A percentile compares a stretch with the other conserved stretches of the same genome.
Conservation (phyloP, 768 basidiomycete species). For the Albatrellus ellisii region DNA sequence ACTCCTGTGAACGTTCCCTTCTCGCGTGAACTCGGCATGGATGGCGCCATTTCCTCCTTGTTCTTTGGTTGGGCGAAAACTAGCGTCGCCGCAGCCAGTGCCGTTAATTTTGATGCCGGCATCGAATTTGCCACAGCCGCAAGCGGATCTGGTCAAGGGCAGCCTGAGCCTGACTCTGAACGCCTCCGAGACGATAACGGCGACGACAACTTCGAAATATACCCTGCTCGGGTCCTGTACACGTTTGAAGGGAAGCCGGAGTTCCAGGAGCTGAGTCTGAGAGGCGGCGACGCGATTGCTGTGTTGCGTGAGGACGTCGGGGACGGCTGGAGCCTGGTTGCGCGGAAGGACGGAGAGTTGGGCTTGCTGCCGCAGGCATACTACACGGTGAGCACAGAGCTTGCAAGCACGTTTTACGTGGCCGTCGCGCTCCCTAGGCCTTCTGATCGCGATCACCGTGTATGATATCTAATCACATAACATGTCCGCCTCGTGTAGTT, state of each 20-base stretch:
- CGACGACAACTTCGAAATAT: slow-evolving; percentile 24
- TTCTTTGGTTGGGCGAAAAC: no score
- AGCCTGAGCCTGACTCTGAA: slow-evolving; percentile 24
- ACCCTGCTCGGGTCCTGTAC: slow-evolving; percentile 57
- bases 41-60: no score
- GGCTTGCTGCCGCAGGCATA: slow-evolving; percentile 60
- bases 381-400: no score
- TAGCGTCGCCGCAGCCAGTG: background rate
- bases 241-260: slow-evolving; percentile 65
- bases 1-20: no score
- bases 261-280: slow-evolving; percentile 55
- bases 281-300: slow-evolving; percentile 57
- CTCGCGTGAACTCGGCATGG: no score
- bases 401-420: no score
- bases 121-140: slow-evolving; percentile 67
- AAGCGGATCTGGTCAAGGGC: slow-evolving; percentile 30
- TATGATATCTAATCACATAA: no score
- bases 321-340: slow-evolving; percentile 75
- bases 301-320: slow-evolving; percentile 60
- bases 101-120: slow-evolving; percentile 53
- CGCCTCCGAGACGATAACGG: slow-evolving; percentile 27
- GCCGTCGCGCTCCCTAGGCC: no score
- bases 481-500: slow-evolving; percentile 28
- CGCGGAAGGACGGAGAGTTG: slow-evolving; percentile 34
- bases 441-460: no score